A percentile compares a stretch with the other conserved stretches of the same genome.
Evolutionary conservation across 2,329 filamentous ascomycete genomes (phyloP).

Genomic region (Penicillium sp.): DNA sequence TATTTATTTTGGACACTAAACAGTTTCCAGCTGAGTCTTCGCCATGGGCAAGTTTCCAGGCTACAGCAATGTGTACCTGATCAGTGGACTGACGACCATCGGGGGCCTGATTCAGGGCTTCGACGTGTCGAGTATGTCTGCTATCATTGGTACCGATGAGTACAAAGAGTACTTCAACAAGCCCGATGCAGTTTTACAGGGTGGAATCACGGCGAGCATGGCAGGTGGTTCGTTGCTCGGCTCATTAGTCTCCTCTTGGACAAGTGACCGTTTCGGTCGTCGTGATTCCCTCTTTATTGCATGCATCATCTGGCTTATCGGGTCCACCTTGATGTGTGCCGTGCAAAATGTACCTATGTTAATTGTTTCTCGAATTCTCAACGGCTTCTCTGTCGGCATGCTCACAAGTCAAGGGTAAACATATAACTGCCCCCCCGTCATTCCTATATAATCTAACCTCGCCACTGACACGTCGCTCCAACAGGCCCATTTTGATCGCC

Average conservation of each 20-base stretch:
- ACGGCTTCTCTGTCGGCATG: constrained; percentile 72
- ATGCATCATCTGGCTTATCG: constrained; percentile 43
- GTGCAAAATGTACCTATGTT: constrained; percentile 69
- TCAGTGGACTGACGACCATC: constrained; percentile 21
- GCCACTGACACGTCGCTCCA: neutral
- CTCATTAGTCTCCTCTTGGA: constrained; percentile 48
- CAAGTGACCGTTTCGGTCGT: constrained; percentile 58
- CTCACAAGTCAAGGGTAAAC: constrained; percentile 64
- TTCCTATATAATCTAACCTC: neutral
- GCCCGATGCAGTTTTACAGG: constrained; percentile 54
- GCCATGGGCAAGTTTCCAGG: constrained; percentile 16
- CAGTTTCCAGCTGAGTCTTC: neutral
- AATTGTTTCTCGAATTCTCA: constrained; percentile 68
- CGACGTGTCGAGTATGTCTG: constrained; percentile 24
- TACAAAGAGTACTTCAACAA: constrained; percentile 46
- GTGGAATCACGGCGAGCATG: constrained; percentile 71
- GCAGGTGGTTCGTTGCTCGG: constrained; percentile 69
- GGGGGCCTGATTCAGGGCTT: constrained; percentile 23
- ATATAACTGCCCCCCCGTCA: neutral
- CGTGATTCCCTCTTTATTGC: constrained; percentile 46
- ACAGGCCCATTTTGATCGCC: constrained; percentile 21
- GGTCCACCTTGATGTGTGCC: constrained; percentile 61
- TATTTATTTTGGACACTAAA: neutral
- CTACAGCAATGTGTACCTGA: constrained; percentile 21
- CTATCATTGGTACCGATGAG: constrained; percentile 20